Evolutionary conservation across 345 rosid genomes (phyloP).

Genomic region (Camelina neglecta): DNA sequence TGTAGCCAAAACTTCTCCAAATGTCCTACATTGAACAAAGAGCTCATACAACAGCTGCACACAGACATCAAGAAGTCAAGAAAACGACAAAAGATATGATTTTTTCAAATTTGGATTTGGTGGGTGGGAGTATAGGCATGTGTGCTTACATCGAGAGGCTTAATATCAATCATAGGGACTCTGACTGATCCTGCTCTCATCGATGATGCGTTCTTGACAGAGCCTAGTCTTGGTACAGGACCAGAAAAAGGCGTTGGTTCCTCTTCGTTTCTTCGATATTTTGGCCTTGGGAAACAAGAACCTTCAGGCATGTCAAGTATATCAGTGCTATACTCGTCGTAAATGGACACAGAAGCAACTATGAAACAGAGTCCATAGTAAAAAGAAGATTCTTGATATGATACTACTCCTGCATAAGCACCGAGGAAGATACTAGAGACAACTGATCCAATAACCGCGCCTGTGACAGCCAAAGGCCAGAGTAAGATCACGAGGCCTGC

Average conservation of each 20-base stretch:
- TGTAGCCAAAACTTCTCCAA: constrained; percentile 64
- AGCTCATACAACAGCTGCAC: constrained; percentile 64
- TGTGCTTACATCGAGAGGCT: constrained; percentile 73
- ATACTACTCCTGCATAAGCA: constrained; percentile 80
- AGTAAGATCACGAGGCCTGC: constrained; percentile 94
- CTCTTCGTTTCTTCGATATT: constrained; percentile 46
- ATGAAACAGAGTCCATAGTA: constrained; percentile 88
- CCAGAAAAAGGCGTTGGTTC: constrained; percentile 47
- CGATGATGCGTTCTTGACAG: constrained; percentile 57
- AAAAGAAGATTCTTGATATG: constrained; percentile 89
- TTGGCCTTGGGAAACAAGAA: constrained; percentile 91
- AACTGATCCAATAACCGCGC: constrained; percentile 81
- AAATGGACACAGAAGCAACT: constrained; percentile 76
- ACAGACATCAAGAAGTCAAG: constrained; percentile 18
- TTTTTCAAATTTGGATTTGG: not conserved
- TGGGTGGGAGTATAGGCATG: not conserved
- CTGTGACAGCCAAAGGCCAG: constrained; percentile 95
- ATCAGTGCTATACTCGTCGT: constrained; percentile 94
- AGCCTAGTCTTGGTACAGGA: constrained; percentile 54
- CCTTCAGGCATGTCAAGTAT: constrained; percentile 91
- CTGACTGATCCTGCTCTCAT: constrained; percentile 56
- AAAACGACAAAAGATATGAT: not conserved
- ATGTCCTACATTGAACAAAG: constrained; percentile 63
- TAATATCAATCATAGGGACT: constrained; percentile 62
- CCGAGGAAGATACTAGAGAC: constrained; percentile 83